Base-by-base conservation (phyloP, 1,139 yeast genomes). In the Blastobotrys niveus region DNA sequence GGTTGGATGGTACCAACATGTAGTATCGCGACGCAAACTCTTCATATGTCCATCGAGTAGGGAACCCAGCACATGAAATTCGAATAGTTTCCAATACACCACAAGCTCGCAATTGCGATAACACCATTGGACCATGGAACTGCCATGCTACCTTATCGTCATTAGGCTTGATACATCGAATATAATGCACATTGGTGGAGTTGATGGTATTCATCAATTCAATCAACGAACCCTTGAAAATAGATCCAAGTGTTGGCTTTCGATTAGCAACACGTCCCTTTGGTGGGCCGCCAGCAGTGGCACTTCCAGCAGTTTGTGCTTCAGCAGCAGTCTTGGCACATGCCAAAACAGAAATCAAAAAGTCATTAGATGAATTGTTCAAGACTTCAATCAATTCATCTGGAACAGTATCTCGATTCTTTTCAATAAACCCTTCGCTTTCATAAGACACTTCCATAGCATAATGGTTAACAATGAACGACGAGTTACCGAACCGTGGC, bases 41-140 rank as follows among this genome's bases (percentile, higher is more conserved):
- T 45, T 82, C 89, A 62, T 87, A 91, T 1, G 95, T 77, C 93
- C 96, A 88, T 61, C 97, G 76, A 0, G 96, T 83, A 26, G 98
- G 98, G 74, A 88, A 91, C 31, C 98, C 98, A 41, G 96, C 97
- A 68, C 96, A 89, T 8, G 97, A 89, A 43, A 91, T 91, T 58
- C 95, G 74, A 60, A 91, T 91, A 1, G 98, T 91, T 66, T 93
- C 98, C 56, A 91, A 73, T 42, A 91, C 98, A 80, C 98, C 98
- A 73, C 98, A 91, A 14, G 98, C 98, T 61, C 98, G 79, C 54
- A 91, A 74, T 66, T 91, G 98, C 6, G 95, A 82, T 52, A 91
- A 73, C 38, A 91, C 98, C 96, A 91, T 88, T 44, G 89, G 75
- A 26, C 95, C 88, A 60, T 88, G 96, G 67, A 91, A 91, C 62